Evolutionary conservation across 164 flowering plant genomes (phyloP), one percentile per base, ranked within the genome.

Genomic region (Nelumbo lutea): DNA sequence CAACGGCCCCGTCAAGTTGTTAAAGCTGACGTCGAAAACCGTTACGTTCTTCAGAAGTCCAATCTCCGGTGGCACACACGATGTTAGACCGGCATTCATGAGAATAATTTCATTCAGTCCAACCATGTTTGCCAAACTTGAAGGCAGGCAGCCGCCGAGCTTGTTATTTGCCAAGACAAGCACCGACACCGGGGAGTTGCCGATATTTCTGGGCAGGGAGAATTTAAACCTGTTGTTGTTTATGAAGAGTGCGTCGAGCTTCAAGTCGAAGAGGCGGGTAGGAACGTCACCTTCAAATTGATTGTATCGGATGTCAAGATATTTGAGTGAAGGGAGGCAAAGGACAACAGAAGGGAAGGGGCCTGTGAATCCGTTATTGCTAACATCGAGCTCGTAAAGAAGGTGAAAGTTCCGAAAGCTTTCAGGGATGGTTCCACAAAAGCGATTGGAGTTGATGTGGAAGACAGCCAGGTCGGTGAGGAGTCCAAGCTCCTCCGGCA

Each of bases 231-330:
- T 71, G 82, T 91, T 93, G 81, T 88, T 73, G 81, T 93, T 93
- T 51, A 90, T 68, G 72, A 93, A 93, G 40, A 93, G 14, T 0
- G 97, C 98, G 44, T 93, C 98, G 61, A 93, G 86, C 27, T 77
- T 77, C 59, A 80, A 44, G 53, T 88, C 82, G 57, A 86, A 93
- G 15, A 93, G 76, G 4, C 42, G 2, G 0, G 74, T 6, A 3
- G 98, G 98, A 27, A 93, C 69, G 0, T 66, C 60, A 0, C 96
- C 98, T 1, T 63, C 13, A 67, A 89, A 90, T 1, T 78, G 40
- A 14, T 93, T 93, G 77, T 52, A 93, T 9, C 98, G 77, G 62
- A 92, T 73, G 65, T 92, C 96, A 0, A 92, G 82, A 58, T 68
- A 90, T 53, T 77, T 87, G 41, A 90, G 73, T 0, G 88, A 77